Conservation (phyloP, 495 filamentous ascomycete genomes). For the Penicillium parvum region DNA sequence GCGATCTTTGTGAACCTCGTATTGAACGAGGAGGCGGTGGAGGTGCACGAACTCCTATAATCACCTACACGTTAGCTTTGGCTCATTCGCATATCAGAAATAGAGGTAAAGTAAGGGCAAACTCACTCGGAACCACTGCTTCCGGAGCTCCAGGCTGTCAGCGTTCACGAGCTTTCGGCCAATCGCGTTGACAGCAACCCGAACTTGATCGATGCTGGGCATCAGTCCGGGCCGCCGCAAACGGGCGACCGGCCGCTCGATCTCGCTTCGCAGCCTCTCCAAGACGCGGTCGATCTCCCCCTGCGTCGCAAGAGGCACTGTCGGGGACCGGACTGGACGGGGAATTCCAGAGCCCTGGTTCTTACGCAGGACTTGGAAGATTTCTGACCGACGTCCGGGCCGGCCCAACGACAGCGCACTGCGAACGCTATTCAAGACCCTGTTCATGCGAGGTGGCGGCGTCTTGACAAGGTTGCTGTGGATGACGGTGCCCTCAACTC, state of each 20-base stretch:
- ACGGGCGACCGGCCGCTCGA: too few relatives aligned
- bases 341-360: neutral
- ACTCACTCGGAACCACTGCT: slow-evolving; percentile 7
- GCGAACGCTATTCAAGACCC: neutral
- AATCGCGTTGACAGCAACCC: neutral
- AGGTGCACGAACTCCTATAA: slow-evolving; percentile 7
- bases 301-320: too few relatives aligned
- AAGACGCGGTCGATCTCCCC: too few relatives aligned
- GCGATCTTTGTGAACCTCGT: neutral
- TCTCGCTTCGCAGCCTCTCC: too few relatives aligned
- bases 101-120: neutral
- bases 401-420: neutral
- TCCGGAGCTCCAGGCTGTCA: neutral
- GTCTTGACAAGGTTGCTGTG: neutral
- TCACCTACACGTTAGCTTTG: neutral
- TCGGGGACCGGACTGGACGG: neutral
- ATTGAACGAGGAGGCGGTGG: neutral
- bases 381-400: neutral
- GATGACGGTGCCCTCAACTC: neutral
- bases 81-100: neutral
- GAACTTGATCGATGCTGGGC: neutral
- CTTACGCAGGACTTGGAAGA: neutral
- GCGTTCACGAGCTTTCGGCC: slow-evolving; percentile 4
- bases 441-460: neutral
- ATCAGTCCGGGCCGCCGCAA: too few relatives aligned